Evolutionary conservation across 1,139 yeast species (phyloP).

Genomic region (Nakaseomyces sp.): DNA sequence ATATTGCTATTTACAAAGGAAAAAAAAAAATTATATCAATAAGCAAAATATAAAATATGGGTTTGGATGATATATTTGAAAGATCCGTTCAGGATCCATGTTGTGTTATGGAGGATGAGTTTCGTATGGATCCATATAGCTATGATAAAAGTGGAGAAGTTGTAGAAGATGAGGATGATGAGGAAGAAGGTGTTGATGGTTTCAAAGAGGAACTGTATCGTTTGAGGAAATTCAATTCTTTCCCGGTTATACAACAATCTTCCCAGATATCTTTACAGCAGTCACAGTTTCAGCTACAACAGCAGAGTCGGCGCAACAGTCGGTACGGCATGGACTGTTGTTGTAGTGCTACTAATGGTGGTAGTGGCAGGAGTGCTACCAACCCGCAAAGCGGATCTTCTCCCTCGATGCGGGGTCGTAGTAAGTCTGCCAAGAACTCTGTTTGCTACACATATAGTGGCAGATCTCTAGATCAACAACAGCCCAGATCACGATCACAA

Average conservation of each 20-base stretch:
- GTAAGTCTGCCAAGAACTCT: constrained; percentile 2
- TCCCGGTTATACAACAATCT: neutral
- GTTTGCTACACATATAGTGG: neutral
- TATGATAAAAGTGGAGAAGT: neutral
- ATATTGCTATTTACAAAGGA: too few species aligned
- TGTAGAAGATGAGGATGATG: neutral
- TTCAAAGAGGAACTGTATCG: too few species aligned
- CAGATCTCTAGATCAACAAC: neutral
- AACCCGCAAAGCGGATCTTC: neutral
- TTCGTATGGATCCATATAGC: neutral
- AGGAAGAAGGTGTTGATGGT: neutral
- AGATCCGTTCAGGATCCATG: constrained; percentile 9
- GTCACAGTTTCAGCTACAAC: neutral
- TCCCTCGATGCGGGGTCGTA: neutral
- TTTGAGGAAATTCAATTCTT: constrained; percentile 3
- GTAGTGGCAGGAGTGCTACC: neutral
- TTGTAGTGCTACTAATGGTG: neutral
- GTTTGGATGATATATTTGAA: constrained; percentile 5
- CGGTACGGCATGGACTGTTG: neutral
- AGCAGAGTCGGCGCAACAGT: constrained; percentile 1
- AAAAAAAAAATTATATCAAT: neutral
- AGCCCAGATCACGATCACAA: constrained; percentile 6
- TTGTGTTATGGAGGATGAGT: constrained; percentile 1
- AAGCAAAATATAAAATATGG: neutral
- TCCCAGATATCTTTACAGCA: constrained; percentile 1